Conservation (phyloP, 495 filamentous ascomycete species). For the Annulohypoxylon bovei region DNA sequence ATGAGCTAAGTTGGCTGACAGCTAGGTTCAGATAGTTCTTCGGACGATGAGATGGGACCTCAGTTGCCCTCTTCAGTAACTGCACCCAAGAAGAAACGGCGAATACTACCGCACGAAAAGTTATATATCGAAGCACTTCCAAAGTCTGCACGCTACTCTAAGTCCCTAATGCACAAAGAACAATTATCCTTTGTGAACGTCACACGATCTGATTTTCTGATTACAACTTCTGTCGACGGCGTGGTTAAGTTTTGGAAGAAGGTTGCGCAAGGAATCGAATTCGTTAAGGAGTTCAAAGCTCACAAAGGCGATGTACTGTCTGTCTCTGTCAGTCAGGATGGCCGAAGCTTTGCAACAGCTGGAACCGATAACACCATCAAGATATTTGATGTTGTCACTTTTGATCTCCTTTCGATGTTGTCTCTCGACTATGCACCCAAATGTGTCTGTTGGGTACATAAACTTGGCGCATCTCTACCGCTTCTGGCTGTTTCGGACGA, state of each 20-base stretch:
- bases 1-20: neutral
- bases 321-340: constrained; percentile 86
- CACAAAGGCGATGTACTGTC: constrained; percentile 86
- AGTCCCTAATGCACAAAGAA: constrained; percentile 98
- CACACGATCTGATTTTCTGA: constrained; percentile 94
- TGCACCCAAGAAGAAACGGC: constrained; percentile 87
- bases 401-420: constrained; percentile 87
- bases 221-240: constrained; percentile 91
- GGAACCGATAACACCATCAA: constrained; percentile 89
- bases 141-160: constrained; percentile 83
- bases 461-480: constrained; percentile 84
- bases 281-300: constrained; percentile 96
- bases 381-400: constrained; percentile 95
- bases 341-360: constrained; percentile 90
- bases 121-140: constrained; percentile 93
- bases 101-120: constrained; percentile 92
- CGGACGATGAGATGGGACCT: constrained; percentile 95
- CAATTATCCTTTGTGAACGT: constrained; percentile 86
- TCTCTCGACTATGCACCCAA: constrained; percentile 76
- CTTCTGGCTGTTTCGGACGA: constrained; percentile 91
- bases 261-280: constrained; percentile 86
- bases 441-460: constrained; percentile 92
- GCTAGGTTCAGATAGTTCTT: constrained; percentile 68
- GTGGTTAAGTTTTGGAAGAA: constrained; percentile 99
- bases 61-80: constrained; percentile 73